Evolutionary conservation across 1,284 basidiomycete genomes (phyloP).

Genomic region (Cerioporus squamosus): DNA sequence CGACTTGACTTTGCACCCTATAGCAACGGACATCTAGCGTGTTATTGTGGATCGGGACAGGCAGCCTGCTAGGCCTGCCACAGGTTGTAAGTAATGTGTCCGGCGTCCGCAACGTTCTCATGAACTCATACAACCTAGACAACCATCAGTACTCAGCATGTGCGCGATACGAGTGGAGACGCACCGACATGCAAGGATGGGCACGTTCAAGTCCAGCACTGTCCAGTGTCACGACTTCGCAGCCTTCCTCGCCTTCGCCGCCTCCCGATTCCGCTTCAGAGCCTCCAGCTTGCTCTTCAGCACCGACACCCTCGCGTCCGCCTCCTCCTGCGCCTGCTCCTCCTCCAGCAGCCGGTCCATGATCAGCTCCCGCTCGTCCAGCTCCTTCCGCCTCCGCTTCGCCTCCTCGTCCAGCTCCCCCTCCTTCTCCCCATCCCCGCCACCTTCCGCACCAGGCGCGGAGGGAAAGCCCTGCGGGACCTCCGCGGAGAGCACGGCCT

Average conservation of each 20-base stretch:
- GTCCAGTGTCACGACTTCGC: not conserved
- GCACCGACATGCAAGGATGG: too few species aligned
- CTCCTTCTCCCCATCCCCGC: conserved; percentile 32
- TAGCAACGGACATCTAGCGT: too few species aligned
- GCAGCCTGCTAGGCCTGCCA: too few species aligned
- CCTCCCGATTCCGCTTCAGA: conserved; percentile 59
- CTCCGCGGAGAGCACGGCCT: conserved; percentile 59
- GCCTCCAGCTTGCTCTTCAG: conserved; percentile 70
- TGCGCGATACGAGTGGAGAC: too few species aligned
- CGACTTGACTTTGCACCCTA: too few species aligned
- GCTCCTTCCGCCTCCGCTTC: conserved; percentile 50
- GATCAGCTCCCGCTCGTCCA: conserved; percentile 78
- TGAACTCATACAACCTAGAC: too few species aligned
- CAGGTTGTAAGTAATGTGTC: too few species aligned
- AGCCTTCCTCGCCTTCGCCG: conserved; percentile 38
- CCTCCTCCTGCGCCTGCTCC: conserved; percentile 83
- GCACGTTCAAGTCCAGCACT: rapidly evolving
- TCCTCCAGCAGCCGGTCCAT: conserved; percentile 83
- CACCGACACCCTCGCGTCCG: conserved; percentile 69
- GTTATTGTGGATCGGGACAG: too few species aligned
- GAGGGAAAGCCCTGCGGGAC: conserved; percentile 59
- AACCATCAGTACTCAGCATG: too few species aligned
- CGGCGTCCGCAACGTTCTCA: too few species aligned
- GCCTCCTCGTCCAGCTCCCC: conserved; percentile 50
- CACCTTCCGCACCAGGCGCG: conserved; percentile 23